Percentiles rank a stretch among this genome's conserved stretches.
Conservation (phyloP, 2,329 filamentous ascomycete genomes). For the Pseudogymnoascus sp. region DNA sequence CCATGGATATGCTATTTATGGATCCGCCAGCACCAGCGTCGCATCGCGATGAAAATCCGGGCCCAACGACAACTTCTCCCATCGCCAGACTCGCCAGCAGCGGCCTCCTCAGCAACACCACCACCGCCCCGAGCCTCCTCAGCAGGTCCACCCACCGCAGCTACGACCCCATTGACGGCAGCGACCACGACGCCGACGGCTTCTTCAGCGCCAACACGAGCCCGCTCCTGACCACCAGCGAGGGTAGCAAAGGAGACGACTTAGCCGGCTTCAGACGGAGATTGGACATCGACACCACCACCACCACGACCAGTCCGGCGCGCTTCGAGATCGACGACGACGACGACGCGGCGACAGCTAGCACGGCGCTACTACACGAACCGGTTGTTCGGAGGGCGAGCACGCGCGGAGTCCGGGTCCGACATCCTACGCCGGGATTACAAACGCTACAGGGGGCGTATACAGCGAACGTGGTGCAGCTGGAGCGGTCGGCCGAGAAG, state of each 20-base stretch:
- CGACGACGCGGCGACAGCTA: neutral
- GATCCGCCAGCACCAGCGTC: neutral
- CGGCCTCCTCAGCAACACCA: neutral
- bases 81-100: neutral
- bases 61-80: neutral
- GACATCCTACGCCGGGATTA: constrained; percentile 56
- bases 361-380: neutral
- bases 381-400: neutral
- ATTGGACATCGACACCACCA: constrained; percentile 8
- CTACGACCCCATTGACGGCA: constrained; percentile 1
- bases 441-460: constrained; percentile 55
- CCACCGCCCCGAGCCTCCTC: neutral
- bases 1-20: constrained; percentile 5
- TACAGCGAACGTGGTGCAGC: constrained; percentile 60
- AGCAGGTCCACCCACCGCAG: constrained; percentile 1
- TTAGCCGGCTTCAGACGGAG: neutral
- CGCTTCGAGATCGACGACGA: neutral
- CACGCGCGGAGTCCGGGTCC: constrained; percentile 25
- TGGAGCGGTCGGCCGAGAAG: constrained; percentile 69
- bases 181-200: neutral
- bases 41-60: neutral
- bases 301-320: constrained; percentile 8
- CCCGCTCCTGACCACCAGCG: neutral
- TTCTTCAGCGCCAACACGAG: neutral
- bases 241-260: neutral